Evolutionary conservation across 208 protist genomes (phyloP), one percentile per base, ranked within the genome.

Genomic region (Acanthamoeba castellanii): DNA sequence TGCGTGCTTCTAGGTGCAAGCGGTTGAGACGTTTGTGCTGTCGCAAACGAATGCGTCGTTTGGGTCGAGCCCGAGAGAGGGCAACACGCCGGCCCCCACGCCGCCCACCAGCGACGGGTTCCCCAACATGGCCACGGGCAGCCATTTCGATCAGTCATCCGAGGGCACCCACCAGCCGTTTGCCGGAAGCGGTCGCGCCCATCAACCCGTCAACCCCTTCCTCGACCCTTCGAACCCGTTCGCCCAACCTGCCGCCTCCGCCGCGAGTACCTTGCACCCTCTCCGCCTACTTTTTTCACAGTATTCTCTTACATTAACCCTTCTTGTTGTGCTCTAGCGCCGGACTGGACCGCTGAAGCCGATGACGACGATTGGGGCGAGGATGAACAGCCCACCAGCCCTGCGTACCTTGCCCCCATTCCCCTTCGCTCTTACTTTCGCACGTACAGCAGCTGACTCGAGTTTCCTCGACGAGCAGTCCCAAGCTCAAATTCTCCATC

Each of bases 401-500:
- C 74, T 30, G 42, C 20, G 74, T 84, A 84, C 27, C 25, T 27
- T 27, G 57, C 57, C 37, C 9, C 13, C 16, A 9, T 8, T 74
- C n/a, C 61, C n/a, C 66, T 74, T 74, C 30, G 9, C 27, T 18
- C 9, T 74, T 14, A 9, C 18, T 32, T 22, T 20, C 30, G 8
- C 13, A 16, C 18, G 0, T 7, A 22, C 16, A 20, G 16, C 16
- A 37, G 16, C 66, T 32, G 32, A 74, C 27, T 22, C 27, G 8
- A 42, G 4, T 13, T 13, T 42, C 30, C 45, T 50, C 45, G 13
- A 50, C 45, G 45, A 14, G n/a, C 42, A 84, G 74, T 9, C 18
- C 42, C 2, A 84, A 84, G 74, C 45, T 84, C 74, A 84, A 84
- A 42, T 84, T 84, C 22, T 57, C 74, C 20, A 84, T 84, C 42